Base-by-base conservation (phyloP, 257 asterid genomes). In the Plectranthus barbatus region DNA sequence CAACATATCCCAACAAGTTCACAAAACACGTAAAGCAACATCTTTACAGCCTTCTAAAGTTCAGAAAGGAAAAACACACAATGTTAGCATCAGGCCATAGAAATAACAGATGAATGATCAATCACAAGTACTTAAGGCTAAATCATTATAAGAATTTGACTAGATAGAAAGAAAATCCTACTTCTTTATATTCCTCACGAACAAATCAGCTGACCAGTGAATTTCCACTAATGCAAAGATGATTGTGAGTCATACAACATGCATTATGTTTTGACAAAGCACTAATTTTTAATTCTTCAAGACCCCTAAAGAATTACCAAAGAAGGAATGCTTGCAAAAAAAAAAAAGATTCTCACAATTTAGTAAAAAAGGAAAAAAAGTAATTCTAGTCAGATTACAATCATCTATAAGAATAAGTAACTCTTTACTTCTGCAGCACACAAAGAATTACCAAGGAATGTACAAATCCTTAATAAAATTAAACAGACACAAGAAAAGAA, bases 301-400 rank as follows among this genome's bases (percentile, higher is more conserved):
- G 47, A 20, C 45, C 26, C 56, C 9, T 31, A 68, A 36, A 7
- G 49, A 60, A 52, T 49, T 21, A 29, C 56, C 63, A 33, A 40
- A 65, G n/a, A 39, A 48, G 14, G 20, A 61, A 60, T 60, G 57
- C 74, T 62, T 45, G 66, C 70, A 55, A 60, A 36, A 1, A n/a
- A 61, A 60, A 36, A 1, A n/a, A 61, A 47, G 37, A 23, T 13
- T 59, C 39, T 7, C n/a, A 60, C 26, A 15, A 67, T 52, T 73
- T 24, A 31, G 60, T 47, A 31, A 29, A 45, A 58, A 58, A 7
- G 36, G 20, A 56, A 24, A 4, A 34, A 45, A 1, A 11, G 19
- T 12, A 29, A 36, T 44, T 8, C 57, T 13, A 3, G 63, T 19
- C 23, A 19, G 26, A 42, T 52, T 48, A 29, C 18, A 68, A 63